Base-by-base conservation (phyloP, 768 basidiomycete genomes). In the Podaxis sp. region DNA sequence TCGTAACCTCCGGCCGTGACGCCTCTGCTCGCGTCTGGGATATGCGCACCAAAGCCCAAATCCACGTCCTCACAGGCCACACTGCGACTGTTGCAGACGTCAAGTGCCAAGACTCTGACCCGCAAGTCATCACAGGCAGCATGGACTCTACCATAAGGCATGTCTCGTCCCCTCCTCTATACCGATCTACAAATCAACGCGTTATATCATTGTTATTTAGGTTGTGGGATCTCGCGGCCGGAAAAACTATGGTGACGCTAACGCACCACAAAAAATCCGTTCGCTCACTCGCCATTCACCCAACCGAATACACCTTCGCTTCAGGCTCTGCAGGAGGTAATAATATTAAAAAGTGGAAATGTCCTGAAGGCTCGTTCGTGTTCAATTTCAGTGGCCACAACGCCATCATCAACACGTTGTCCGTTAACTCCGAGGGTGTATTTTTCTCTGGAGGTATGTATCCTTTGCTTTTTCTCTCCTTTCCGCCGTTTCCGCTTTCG, bases 211-310 rank as follows among this genome's bases (percentile, higher is more conserved):
- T 70, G 26, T 63, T 26, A 51, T 22, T 26, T 64, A 94, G 95
- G 49, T 76, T 99, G 51, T 99, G 97, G 97, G 97, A 99, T 73
- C 83, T 99, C 33, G 96, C 96, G 0, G 97, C 97, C 3, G 97
- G 97, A 40, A 99, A 98, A 76, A 95, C 96, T 28, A 92, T 93
- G 88, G 87, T 90, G 15, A 97, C 95, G 11, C 80, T 99, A 46
- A 99, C 97, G n/a, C 97, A 99, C 74, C 97, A 99, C 82, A 99
- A 99, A 77, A 99, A 99, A 75, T 94, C 92, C 13, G 95, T 99
- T 2, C 88, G 97, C 62, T 87, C 96, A 0, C 82, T 99, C 53
- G 91, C 96, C 4, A 88, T 99, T 60, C 96, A 98, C 72, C 96
- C 96, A 1, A 94, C 93, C 3, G 97, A 99, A 70, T 99, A 95